Conservation (phyloP, 768 basidiomycete species). For the Kwoniella bestiolae region DNA sequence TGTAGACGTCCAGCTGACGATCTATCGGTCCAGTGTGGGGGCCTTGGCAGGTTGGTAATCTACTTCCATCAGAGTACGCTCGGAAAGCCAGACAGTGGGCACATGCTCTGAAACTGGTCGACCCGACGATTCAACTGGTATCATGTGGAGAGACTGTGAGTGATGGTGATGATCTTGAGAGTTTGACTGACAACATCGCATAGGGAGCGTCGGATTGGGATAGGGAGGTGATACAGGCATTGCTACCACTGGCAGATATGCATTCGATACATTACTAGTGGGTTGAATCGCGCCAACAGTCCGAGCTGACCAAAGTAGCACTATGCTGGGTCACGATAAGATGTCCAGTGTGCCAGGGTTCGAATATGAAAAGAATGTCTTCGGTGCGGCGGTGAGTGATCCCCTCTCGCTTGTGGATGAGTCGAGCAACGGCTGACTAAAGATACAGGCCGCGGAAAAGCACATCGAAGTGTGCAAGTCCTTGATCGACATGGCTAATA, state of each 20-base stretch:
- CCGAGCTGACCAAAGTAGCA: constrained; percentile 19
- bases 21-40: constrained; percentile 44
- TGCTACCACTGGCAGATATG: constrained; percentile 60
- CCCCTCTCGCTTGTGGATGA: neutral
- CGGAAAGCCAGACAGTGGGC: constrained; percentile 68
- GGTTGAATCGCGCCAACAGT: constrained; percentile 13
- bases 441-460: constrained; percentile 61
- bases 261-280: constrained; percentile 60
- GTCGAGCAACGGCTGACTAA: neutral
- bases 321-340: constrained; percentile 53
- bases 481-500: constrained; percentile 63
- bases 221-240: constrained; percentile 54
- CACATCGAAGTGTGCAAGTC: constrained; percentile 62
- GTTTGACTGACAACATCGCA: constrained; percentile 23
- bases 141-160: constrained; percentile 61
- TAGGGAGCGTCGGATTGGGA: constrained; percentile 57
- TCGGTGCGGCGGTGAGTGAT: constrained; percentile 61
- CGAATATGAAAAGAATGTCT: constrained; percentile 63
- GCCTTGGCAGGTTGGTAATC: constrained; percentile 64
- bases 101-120: constrained; percentile 65
- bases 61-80: constrained; percentile 65
- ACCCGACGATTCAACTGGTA: constrained; percentile 65
- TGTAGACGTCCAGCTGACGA: neutral
- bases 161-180: neutral
- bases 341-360: constrained; percentile 31